These are phyloP conservation scores for Poronia punctata DNA, from an alignment of 495 filamentous ascomycete species.

Conservation along the genomic window DNA sequence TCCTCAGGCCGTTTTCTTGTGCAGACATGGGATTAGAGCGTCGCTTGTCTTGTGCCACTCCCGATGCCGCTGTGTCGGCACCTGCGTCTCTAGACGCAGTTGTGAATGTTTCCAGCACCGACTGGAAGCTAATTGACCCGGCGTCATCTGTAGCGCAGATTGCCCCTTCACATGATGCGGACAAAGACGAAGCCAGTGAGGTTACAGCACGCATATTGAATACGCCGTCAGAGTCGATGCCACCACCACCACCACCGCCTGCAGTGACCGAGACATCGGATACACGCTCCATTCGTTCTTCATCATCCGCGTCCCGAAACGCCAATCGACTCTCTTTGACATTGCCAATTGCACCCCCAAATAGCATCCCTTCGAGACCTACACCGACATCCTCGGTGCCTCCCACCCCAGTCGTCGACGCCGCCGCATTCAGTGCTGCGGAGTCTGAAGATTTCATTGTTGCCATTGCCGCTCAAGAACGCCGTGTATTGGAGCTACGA, in stretches of 20 bases:
- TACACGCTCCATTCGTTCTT: constrained; percentile 46
- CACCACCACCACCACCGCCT: constrained; percentile 13
- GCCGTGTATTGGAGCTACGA: constrained; percentile 82
- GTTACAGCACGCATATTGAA: constrained; percentile 14
- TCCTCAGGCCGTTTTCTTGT: constrained; percentile 10
- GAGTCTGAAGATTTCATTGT: constrained; percentile 77
- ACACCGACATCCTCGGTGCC: constrained; percentile 40
- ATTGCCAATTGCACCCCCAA: constrained; percentile 56
- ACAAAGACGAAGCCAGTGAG: constrained; percentile 12
- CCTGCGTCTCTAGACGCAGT: constrained; percentile 26
- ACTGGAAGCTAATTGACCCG: constrained; percentile 14
- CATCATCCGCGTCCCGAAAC: constrained; percentile 52
- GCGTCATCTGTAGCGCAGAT: constrained; percentile 2
- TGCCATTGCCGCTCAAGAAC: constrained; percentile 84
- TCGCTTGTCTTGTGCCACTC: constrained; percentile 15
- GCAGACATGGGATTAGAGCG: constrained; percentile 20
- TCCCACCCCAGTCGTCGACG: constrained; percentile 40
- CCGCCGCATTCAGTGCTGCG: constrained; percentile 34
- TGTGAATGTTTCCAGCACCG: constrained; percentile 17
- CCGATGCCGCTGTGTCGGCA: constrained; percentile 16
- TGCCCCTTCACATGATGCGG: constrained; percentile 11
- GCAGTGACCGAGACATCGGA: constrained; percentile 21
- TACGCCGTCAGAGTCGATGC: constrained; percentile 18
- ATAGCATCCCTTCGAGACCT: constrained; percentile 34
- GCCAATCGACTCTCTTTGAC: constrained; percentile 74